phyloP scores from a whole-genome alignment of 352 stramenopile species.

The Bremia lactucae region DNA sequence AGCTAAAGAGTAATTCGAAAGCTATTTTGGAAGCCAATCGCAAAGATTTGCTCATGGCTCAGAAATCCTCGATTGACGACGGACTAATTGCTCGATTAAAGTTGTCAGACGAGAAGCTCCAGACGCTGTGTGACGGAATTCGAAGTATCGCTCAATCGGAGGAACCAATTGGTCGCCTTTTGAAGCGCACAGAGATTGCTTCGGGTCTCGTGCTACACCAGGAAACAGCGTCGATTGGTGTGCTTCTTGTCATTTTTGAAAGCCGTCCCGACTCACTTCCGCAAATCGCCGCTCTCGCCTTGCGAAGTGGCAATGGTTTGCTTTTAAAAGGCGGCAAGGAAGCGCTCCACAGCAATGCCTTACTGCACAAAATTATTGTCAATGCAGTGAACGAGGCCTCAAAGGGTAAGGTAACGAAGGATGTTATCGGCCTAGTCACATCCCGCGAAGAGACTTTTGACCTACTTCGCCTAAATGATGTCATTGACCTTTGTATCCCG shows the following conservation, averaged over 20 bases:
- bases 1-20: slow-evolving; percentile 74
- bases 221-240: slow-evolving; percentile 93
- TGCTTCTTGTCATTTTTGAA: slow-evolving; percentile 98
- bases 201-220: slow-evolving; percentile 89
- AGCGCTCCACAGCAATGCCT: slow-evolving; percentile 81
- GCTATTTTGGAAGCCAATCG: slow-evolving; percentile 88
- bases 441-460: slow-evolving; percentile 89
- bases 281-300: slow-evolving; percentile 92
- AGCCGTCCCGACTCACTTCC: slow-evolving; percentile 92
- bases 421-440: slow-evolving; percentile 92
- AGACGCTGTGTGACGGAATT: slow-evolving; percentile 92
- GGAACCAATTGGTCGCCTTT: slow-evolving; percentile 61
- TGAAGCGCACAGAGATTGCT: slow-evolving; percentile 83
- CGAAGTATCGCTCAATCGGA: slow-evolving; percentile 83
- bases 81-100: slow-evolving; percentile 64
- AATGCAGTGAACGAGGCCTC: slow-evolving; percentile 87
- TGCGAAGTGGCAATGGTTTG: slow-evolving; percentile 94
- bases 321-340: slow-evolving; percentile 97
- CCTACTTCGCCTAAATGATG: slow-evolving; percentile 91
- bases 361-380: slow-evolving; percentile 90
- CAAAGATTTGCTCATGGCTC: slow-evolving; percentile 83
- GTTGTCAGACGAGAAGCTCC: slow-evolving; percentile 89
- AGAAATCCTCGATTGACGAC: slow-evolving; percentile 49
- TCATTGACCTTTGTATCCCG: slow-evolving; percentile 98
- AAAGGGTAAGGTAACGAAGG: slow-evolving; percentile 78